These are phyloP conservation scores for Eimeria sp. DNA, from an alignment of 169 alveolate genomes.

Conservation along the genomic window DNA sequence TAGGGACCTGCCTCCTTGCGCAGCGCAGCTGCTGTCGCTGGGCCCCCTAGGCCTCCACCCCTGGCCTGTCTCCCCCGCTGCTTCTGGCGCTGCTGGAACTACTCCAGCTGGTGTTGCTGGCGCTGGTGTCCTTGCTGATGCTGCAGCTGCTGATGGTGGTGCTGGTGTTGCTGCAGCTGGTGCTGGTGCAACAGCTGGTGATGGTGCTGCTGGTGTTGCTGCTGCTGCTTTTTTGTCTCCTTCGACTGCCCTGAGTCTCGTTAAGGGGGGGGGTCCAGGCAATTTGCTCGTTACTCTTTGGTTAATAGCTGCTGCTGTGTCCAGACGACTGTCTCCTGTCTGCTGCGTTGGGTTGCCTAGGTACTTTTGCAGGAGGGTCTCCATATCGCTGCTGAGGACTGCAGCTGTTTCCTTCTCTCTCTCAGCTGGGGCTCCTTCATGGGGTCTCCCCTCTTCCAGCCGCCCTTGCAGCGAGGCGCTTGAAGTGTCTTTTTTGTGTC, in stretches of 20 bases:
- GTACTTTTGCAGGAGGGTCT: conserved; percentile 18
- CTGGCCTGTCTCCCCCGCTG: background rate
- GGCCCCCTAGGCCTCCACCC: too few species aligned
- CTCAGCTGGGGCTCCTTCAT: background rate
- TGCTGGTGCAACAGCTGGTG: too few species aligned
- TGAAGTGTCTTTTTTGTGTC: background rate
- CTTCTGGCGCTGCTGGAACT: background rate
- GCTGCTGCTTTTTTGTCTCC: background rate
- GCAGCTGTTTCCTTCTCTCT: background rate
- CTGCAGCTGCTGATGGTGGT: background rate
- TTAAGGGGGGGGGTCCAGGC: background rate
- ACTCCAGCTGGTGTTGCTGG: background rate
- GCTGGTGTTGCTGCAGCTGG: conserved; percentile 17
- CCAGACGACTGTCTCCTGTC: background rate
- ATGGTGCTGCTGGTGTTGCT: conserved; percentile 24
- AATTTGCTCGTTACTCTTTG: background rate
- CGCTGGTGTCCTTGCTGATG: background rate
- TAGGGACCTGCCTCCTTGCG: too few species aligned
- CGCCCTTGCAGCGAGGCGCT: background rate
- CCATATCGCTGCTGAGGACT: background rate
- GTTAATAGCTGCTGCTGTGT: background rate
- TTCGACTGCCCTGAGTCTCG: background rate
- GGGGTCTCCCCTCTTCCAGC: background rate
- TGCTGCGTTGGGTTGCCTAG: background rate
- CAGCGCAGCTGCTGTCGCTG: background rate